Base-by-base conservation (phyloP, 1,284 basidiomycete species). In the Ganoderma resinaceum region DNA sequence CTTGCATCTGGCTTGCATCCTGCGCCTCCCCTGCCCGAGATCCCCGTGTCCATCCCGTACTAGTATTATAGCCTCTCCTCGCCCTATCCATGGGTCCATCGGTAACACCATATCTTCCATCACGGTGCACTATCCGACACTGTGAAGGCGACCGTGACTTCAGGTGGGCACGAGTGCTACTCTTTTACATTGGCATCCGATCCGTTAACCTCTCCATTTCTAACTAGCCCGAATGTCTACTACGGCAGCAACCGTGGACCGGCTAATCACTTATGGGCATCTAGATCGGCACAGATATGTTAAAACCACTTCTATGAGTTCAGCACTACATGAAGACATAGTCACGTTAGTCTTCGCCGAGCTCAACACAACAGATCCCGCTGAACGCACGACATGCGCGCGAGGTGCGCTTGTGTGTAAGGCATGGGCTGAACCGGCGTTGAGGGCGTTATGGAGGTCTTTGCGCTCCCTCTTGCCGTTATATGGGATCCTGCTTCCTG, bases 381-480 rank as follows among this genome's bases (percentile, higher is more conserved):
- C 35, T 6, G 55, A 37, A 31, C 55, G 55, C 20, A n/a, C 35
- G 20, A 8, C 55, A 37, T 58, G 55, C 33, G 55, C 33, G 33
- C 55, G 35, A 58, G 18, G 33, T 37, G 55, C 55, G 9, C 55
- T 58, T 7, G 55, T 58, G 18, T 58, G 55, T 23, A 35, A n/a
- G 33, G 20, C n/a, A n/a, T 58, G 55, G 55, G 35, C 55, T 6
- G 55, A 58, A 37, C 55, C 33, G 37, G 55, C 55, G 11, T 58
- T 31, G 4, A 37, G 33, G 20, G n/a, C 35, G 1, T 20, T 58
- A 12, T 58, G 55, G 55, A 23, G 33, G n/a, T 58, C 55, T 3
- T 31, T 58, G 33, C 20, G 55, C 55, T 58, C 55, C 20, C 55
- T 58, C 9, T 37, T 58, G 55, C 55, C 55, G n/a, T 37, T 58